phyloP scores from a whole-genome alignment of 176 grass and related monocot species.

The Oryza australiensis region DNA sequence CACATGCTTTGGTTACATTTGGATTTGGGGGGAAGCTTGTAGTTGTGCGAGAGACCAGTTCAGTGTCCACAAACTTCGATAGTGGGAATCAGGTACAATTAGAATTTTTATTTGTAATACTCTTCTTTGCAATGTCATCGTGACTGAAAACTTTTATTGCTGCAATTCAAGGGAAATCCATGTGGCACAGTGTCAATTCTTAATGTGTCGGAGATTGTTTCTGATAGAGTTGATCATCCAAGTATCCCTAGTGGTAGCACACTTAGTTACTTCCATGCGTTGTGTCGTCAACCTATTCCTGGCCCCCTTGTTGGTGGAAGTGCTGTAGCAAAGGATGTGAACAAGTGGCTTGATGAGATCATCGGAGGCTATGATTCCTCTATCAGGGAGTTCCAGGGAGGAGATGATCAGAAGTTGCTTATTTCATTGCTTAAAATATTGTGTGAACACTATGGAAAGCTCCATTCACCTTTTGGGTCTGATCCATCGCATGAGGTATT shows the following conservation, averaged over 20 bases:
- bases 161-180: conserved; percentile 54
- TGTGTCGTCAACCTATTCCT: conserved; percentile 70
- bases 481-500: conserved; percentile 80
- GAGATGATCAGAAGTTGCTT: conserved; percentile 66
- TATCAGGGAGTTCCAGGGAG: conserved; percentile 57
- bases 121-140: conserved; percentile 18
- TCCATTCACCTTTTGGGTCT: conserved; percentile 89
- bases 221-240: conserved; percentile 55
- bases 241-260: conserved; percentile 41
- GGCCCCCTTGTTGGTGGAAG: conserved; percentile 89
- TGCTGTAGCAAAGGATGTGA: conserved; percentile 79
- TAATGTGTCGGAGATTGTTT: conserved; percentile 64
- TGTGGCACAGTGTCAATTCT: conserved; percentile 58
- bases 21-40: conserved; percentile 88
- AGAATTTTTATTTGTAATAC: conserved; percentile 7
- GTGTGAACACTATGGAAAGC: conserved; percentile 92
- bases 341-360: conserved; percentile 94
- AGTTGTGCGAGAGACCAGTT: conserved; percentile 70
- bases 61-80: conserved; percentile 50
- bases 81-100: conserved; percentile 62
- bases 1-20: conserved; percentile 78
- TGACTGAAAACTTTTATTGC: conserved; percentile 38
- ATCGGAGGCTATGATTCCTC: conserved; percentile 54
- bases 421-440: conserved; percentile 84
- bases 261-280: conserved; percentile 65